These are phyloP conservation scores for Pseudocercospora macadamiae DNA, from an alignment of 2,329 filamentous ascomycete genomes.

Conservation along the genomic window DNA sequence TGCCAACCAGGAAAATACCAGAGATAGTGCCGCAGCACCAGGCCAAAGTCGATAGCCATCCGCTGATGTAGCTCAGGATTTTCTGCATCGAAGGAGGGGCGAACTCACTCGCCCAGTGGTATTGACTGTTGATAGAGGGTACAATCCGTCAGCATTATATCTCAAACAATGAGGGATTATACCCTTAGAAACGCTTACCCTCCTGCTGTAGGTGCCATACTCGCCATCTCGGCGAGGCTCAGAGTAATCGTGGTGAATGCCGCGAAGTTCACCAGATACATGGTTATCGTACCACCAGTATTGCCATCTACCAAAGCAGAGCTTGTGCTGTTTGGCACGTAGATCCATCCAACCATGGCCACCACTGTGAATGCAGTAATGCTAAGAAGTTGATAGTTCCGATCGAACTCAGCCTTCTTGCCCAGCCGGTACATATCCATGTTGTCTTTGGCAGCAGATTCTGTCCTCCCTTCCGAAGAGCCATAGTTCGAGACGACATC, in stretches of 20 bases:
- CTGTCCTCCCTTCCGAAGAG: not conserved
- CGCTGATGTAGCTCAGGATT: slow-evolving; percentile 17
- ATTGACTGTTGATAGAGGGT: too few relatives aligned
- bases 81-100: slow-evolving; percentile 12
- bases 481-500: not conserved
- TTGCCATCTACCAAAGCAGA: not conserved
- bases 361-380: not conserved
- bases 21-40: slow-evolving; percentile 19
- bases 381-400: not conserved
- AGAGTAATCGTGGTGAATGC: slow-evolving; percentile 1
- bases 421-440: slow-evolving; percentile 4
- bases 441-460: not conserved
- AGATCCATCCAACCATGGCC: not conserved
- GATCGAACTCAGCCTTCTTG: slow-evolving; percentile 1
- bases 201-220: slow-evolving; percentile 2
- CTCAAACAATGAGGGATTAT: too few relatives aligned
- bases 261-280: slow-evolving; percentile 1
- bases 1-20: slow-evolving; percentile 12
- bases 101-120: slow-evolving; percentile 3
- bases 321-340: not conserved
- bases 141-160: too few relatives aligned
- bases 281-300: slow-evolving; percentile 1
- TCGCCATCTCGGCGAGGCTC: slow-evolving; percentile 1
- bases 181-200: not conserved
- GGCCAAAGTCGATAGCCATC: slow-evolving; percentile 20